Percentiles rank a stretch among this genome's conserved stretches.
Conservation (phyloP, 176 grass and related monocot species). For the Carex scoparia region DNA sequence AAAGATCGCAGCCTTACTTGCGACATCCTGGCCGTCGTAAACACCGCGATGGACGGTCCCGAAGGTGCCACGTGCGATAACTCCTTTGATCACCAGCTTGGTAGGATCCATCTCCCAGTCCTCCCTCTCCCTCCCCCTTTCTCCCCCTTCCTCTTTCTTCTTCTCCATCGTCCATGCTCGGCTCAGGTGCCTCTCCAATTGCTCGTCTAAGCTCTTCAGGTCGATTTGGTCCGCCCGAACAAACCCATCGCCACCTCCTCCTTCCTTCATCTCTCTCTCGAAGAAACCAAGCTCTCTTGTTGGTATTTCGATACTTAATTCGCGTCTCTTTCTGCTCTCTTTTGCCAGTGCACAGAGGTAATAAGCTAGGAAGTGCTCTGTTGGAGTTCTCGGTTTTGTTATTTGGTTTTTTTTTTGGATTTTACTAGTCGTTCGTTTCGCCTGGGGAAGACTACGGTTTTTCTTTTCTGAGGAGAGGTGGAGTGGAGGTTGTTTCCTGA, state of each 20-base stretch:
- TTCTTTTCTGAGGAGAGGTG: not conserved
- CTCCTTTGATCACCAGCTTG: slow-evolving; percentile 79
- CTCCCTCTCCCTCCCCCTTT: slow-evolving; percentile 37
- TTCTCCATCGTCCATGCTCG: slow-evolving; percentile 91
- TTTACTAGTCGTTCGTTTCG: slow-evolving; percentile 13
- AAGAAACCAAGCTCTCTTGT: not conserved
- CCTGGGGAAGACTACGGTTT: slow-evolving; percentile 22
- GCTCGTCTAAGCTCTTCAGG: slow-evolving; percentile 83
- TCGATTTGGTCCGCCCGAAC: slow-evolving; percentile 68
- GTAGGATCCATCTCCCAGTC: slow-evolving; percentile 94
- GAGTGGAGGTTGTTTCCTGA: not conserved
- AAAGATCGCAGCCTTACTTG: slow-evolving; percentile 42
- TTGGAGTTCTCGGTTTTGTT: slow-evolving; percentile 1
- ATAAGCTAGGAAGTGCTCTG: not conserved
- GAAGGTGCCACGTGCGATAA: slow-evolving; percentile 94
- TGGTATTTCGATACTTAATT: not conserved
- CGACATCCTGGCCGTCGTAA: slow-evolving; percentile 98
- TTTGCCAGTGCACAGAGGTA: not conserved
- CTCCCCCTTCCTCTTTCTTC: slow-evolving; percentile 56
- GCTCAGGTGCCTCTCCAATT: slow-evolving; percentile 81
- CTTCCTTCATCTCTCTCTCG: slow-evolving; percentile 26
- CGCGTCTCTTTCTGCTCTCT: not conserved
- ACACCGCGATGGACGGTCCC: slow-evolving; percentile 91
- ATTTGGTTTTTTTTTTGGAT: not conserved
- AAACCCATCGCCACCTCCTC: slow-evolving; percentile 44